Evolutionary conservation across 305 asterid genomes (phyloP).

Genomic region (Solanum hybrid): DNA sequence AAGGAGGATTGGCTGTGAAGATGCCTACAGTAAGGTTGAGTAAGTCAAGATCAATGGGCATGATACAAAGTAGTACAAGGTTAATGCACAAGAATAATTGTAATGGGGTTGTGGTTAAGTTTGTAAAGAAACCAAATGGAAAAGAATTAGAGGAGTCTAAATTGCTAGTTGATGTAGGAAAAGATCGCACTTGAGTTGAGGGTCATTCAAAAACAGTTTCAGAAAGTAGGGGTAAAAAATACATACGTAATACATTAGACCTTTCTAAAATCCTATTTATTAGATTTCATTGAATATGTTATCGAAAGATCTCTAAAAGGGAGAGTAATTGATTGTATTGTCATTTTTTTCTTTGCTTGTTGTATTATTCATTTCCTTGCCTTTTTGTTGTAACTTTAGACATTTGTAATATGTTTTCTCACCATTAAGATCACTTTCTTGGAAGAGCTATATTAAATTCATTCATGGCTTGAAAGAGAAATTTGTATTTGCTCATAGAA

Average conservation of each 20-base stretch:
- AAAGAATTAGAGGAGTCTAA: constrained; percentile 40
- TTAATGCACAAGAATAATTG: constrained; percentile 1
- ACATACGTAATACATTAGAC: neutral
- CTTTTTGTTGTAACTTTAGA: neutral
- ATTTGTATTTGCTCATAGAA: neutral
- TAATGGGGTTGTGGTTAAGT: constrained; percentile 8
- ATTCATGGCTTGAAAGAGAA: neutral
- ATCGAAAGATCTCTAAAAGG: neutral
- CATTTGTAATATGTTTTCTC: neutral
- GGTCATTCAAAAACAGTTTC: neutral
- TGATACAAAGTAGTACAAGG: constrained; percentile 30
- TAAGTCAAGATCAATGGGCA: constrained; percentile 69
- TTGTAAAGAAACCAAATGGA: constrained; percentile 12
- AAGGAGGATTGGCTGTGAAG: constrained; percentile 42
- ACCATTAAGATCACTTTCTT: neutral
- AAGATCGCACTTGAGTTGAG: neutral
- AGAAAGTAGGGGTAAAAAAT: too few species aligned
- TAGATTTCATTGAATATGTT: accelerated
- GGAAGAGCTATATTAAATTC: neutral
- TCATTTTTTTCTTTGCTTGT: neutral
- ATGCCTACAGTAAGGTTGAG: constrained; percentile 42
- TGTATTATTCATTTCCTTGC: neutral
- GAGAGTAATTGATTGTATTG: neutral
- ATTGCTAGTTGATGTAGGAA: constrained; percentile 28
- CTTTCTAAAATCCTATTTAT: neutral